A percentile compares a stretch with the other conserved stretches of the same genome.
phyloP scores from a whole-genome alignment of 169 alveolate genomes.

The Hepatocystis sp. region DNA sequence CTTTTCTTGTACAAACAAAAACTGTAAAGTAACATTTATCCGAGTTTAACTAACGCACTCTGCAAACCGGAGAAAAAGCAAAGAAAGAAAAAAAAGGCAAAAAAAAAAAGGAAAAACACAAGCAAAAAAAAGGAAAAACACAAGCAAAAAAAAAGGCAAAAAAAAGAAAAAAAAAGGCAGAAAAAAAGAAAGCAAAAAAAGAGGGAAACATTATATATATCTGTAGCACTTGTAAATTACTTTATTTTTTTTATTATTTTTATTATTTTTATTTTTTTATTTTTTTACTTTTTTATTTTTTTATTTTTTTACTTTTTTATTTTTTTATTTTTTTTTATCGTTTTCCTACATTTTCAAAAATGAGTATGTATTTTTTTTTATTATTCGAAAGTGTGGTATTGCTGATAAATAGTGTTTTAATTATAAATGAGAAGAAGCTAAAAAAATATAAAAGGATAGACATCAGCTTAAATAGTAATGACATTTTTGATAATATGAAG shows the following conservation, averaged over 20 bases:
- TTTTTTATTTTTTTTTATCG: constrained; percentile 10
- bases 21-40: too few relatives aligned
- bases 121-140: not conserved
- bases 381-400: constrained; percentile 62
- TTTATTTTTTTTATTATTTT: too few relatives aligned
- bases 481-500: constrained; percentile 63
- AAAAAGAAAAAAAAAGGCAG: not conserved
- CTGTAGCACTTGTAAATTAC: too few relatives aligned
- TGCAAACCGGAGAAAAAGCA: too few relatives aligned
- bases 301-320: too few relatives aligned
- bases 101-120: not conserved
- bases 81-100: constrained; percentile 28
- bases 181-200: not conserved
- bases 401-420: constrained; percentile 75
- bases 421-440: constrained; percentile 72
- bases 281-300: too few relatives aligned
- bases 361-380: constrained; percentile 74
- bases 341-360: constrained; percentile 17
- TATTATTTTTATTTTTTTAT: too few relatives aligned
- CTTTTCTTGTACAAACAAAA: too few relatives aligned
- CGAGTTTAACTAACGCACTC: too few relatives aligned
- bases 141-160: not conserved
- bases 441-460: constrained; percentile 65
- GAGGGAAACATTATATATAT: not conserved
- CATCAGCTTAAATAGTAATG: constrained; percentile 70